Conservation (phyloP, 1,284 basidiomycete genomes). For the Tilletia horrida region DNA sequence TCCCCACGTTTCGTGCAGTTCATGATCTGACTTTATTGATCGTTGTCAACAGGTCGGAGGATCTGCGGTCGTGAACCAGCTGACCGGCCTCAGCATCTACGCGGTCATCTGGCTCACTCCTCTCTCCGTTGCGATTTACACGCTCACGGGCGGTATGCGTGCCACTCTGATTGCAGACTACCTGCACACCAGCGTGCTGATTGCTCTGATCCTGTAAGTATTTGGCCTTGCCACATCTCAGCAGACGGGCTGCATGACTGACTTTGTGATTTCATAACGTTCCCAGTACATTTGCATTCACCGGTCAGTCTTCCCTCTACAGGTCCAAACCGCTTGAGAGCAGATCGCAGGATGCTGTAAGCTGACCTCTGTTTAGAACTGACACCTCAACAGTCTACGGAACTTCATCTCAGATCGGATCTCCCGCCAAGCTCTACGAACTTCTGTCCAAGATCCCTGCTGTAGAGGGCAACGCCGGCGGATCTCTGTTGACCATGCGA, state of each 20-base stretch:
- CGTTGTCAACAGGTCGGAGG: conserved; percentile 35
- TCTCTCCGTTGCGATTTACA: conserved; percentile 43
- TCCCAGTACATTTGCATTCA: no score
- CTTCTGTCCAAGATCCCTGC: conserved; percentile 60
- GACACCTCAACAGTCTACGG: conserved; percentile 68
- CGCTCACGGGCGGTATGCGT: conserved; percentile 49
- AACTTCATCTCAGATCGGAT: conserved; percentile 55
- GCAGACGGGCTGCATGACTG: no score
- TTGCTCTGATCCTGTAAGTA: conserved; percentile 58
- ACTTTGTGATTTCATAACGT: no score
- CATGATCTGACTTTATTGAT: no score
- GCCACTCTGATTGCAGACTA: conserved; percentile 51
- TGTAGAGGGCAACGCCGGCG: conserved; percentile 65
- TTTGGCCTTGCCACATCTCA: no score
- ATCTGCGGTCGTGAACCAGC: conserved; percentile 45
- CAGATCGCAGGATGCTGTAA: no score
- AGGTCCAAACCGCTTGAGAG: no score
- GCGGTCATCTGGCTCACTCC: conserved; percentile 50
- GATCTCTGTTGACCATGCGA: conserved; percentile 72
- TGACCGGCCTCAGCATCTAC: conserved; percentile 60
- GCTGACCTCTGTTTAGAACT: no score
- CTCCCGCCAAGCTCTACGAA: conserved; percentile 42
- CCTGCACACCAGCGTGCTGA: conserved; percentile 47
- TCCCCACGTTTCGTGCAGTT: no score
- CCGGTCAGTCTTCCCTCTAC: no score